phyloP scores from a whole-genome alignment of 345 rosid genomes.

The Euphorbia tirucalli region DNA sequence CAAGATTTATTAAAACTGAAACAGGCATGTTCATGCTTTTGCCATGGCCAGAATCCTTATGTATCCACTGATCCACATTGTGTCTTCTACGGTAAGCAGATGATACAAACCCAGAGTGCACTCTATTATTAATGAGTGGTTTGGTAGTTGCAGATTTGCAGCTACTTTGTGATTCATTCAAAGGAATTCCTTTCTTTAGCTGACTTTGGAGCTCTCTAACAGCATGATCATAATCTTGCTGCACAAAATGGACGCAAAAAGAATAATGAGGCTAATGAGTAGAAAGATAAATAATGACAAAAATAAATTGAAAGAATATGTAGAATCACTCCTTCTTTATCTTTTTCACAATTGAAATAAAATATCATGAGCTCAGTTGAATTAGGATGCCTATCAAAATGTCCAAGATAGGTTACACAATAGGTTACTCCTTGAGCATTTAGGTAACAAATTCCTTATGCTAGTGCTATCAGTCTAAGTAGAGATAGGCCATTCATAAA shows the following conservation, averaged over 20 bases:
- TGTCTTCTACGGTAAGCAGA: conserved; percentile 35
- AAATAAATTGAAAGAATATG: conserved; percentile 2
- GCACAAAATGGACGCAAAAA: conserved; percentile 15
- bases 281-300: conserved; percentile 15
- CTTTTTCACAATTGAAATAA: background rate
- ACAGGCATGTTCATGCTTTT: conserved; percentile 28
- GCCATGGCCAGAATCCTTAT: conserved; percentile 30
- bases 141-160: conserved; percentile 25
- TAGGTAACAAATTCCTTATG: background rate
- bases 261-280: background rate
- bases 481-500: background rate
- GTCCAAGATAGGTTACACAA: too few species aligned
- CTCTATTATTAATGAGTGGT: conserved; percentile 15
- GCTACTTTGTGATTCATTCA: conserved; percentile 40
- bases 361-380: background rate
- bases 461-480: background rate
- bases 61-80: conserved; percentile 52
- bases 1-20: conserved; percentile 41
- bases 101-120: conserved; percentile 19
- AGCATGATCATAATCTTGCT: conserved; percentile 55
- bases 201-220: conserved; percentile 48
- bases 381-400: background rate
- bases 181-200: conserved; percentile 43
- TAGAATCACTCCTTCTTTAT: background rate
- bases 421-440: background rate